phyloP scores from a whole-genome alignment of 2,329 filamentous ascomycete genomes.

The Paraphoma sp. region DNA sequence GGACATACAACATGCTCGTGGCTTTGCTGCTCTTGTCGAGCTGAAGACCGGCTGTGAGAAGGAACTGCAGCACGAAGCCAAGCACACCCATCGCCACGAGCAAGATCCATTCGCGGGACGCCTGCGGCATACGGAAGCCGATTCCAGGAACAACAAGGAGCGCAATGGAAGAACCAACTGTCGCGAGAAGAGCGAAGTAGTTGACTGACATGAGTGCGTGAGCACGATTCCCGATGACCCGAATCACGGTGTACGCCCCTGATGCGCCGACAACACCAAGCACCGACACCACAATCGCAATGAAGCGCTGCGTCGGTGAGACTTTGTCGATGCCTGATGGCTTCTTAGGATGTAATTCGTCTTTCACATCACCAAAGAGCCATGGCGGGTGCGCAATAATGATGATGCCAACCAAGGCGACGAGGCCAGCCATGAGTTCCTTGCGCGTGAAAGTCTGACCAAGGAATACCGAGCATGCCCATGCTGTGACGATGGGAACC shows the following conservation, averaged over 20 bases:
- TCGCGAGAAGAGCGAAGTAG: conserved; percentile 74
- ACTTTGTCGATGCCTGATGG: conserved; percentile 41
- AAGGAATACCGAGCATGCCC: conserved; percentile 74
- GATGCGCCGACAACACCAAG: conserved; percentile 77
- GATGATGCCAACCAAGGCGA: conserved; percentile 77
- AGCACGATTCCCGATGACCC: conserved; percentile 76
- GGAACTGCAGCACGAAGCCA: conserved; percentile 81
- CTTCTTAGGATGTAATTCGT: conserved; percentile 9
- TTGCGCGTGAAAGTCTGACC: conserved; percentile 75
- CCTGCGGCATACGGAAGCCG: conserved; percentile 60
- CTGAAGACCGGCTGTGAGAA: conserved; percentile 76
- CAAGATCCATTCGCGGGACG: conserved; percentile 66
- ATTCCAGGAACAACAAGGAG: conserved; percentile 62
- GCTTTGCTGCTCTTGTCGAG: conserved; percentile 67
- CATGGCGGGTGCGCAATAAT: conserved; percentile 75
- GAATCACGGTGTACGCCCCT: conserved; percentile 73
- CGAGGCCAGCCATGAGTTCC: conserved; percentile 73
- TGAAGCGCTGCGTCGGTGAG: conserved; percentile 68
- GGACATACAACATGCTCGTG: conserved; percentile 69
- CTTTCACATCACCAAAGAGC: conserved; percentile 51
- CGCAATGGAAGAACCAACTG: conserved; percentile 65
- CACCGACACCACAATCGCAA: conserved; percentile 72
- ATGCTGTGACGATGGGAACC: conserved; percentile 75
- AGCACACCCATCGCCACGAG: conserved; percentile 70
- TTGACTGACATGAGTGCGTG: conserved; percentile 81